Evolutionary conservation across 495 filamentous ascomycete genomes (phyloP), one percentile per base, ranked within the genome.

Genomic region (Podospora bellae-mahoneyi): DNA sequence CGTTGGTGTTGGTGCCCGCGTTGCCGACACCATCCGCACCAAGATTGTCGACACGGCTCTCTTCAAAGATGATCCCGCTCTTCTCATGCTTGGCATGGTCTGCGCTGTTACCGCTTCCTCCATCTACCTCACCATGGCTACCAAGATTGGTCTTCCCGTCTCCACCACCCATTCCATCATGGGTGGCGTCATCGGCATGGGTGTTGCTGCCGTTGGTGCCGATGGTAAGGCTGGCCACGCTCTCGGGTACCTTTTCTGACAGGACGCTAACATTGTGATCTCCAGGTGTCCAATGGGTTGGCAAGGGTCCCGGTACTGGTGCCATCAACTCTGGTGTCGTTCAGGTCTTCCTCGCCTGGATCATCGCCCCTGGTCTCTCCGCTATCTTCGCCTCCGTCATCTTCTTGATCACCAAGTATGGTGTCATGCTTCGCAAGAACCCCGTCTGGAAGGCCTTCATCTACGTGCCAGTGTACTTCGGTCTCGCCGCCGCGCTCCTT

Each of bases 131-230:
- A 84, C 85, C 19, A 57, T 87, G 48, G 83, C 85, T 44, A 89
- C 87, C n/a, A 71, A 68, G 27, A 66, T 85, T 65, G 86, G 86
- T 64, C 76, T 86, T 54, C 87, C 84, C 1, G 87, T 90, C 53
- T 89, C 87, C 0, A 88, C 89, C 5, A 91, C 88, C 2, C 86
- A 90, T 75, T 87, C 87, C 23, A 83, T 89, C 64, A 81, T 90
- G 66, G 84, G 85, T 67, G 87, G 86, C 62, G 77, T 91, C 53
- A 79, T 87, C 64, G 89, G 88, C 68, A 85, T 89, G 70, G 88
- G 88, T 34, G 81, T 90, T 69, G 88, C 87, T 0, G 73, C 85
- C 16, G 74, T 86, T 27, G 84, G 85, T 27, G 69, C 74, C 19
- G 72, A 76, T 0, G 75, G 85, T 20, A 74, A 59, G 66, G 6